These are phyloP conservation scores for Penicillium sp. DNA, from an alignment of 2,329 filamentous ascomycete genomes.

Conservation along the genomic window DNA sequence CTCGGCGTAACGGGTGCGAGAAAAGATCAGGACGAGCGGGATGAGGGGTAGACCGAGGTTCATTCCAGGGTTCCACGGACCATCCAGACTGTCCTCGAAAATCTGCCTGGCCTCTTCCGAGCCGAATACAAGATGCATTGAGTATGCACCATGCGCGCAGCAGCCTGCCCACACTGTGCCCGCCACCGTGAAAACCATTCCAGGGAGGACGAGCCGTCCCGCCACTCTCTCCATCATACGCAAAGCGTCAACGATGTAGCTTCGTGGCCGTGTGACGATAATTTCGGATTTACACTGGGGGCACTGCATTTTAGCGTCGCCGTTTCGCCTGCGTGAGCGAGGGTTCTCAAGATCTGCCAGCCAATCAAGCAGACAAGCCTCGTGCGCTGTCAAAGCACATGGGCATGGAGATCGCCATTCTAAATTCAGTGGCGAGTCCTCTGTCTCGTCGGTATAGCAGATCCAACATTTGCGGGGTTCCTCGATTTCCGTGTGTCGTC, in stretches of 20 bases:
- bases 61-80: constrained; percentile 50
- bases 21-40: constrained; percentile 67
- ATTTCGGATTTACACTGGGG: constrained; percentile 89
- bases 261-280: constrained; percentile 70
- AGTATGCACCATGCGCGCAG: constrained; percentile 61
- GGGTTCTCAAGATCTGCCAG: constrained; percentile 81
- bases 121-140: constrained; percentile 67
- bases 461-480: constrained; percentile 65
- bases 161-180: constrained; percentile 54
- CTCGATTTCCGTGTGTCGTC: constrained; percentile 14
- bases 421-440: constrained; percentile 59
- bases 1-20: constrained; percentile 65
- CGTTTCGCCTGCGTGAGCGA: constrained; percentile 51
- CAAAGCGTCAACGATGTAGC: constrained; percentile 68
- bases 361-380: constrained; percentile 87
- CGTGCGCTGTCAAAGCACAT: constrained; percentile 87
- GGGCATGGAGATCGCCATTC: constrained; percentile 87
- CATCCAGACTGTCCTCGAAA: constrained; percentile 43
- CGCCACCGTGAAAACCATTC: constrained; percentile 55
- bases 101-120: constrained; percentile 60
- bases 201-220: constrained; percentile 63
- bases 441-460: constrained; percentile 66
- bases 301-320: constrained; percentile 68
- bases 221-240: constrained; percentile 60
- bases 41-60: constrained; percentile 67